A percentile compares a stretch with the other conserved stretches of the same genome.
Conservation (phyloP, 306 rosid species). For the Gleditsia sinensis region DNA sequence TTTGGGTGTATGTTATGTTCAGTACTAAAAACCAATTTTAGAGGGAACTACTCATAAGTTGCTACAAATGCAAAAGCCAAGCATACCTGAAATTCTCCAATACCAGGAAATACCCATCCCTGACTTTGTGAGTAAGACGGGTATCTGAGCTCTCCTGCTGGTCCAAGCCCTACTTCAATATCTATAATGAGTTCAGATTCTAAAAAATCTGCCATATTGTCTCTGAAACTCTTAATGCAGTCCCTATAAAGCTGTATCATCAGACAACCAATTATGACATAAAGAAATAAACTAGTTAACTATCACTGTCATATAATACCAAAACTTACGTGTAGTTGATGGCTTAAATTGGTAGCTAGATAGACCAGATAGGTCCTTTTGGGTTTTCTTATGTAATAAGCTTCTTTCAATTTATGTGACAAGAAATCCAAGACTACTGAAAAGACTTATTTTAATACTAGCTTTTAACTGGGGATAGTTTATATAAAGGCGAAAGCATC, state of each 20-base stretch:
- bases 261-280: not conserved
- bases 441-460: too few relatives aligned
- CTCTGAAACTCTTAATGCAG: slow-evolving; percentile 73
- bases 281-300: not conserved
- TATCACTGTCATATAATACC: not conserved
- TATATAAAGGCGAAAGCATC: too few relatives aligned
- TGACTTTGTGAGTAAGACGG: slow-evolving; percentile 56
- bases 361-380: too few relatives aligned
- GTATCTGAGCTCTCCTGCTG: slow-evolving; percentile 87
- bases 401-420: too few relatives aligned
- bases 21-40: not conserved
- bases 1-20: slow-evolving; percentile 19
- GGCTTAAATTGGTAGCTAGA: not conserved
- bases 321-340: not conserved
- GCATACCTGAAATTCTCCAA: slow-evolving; percentile 91
- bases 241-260: too few relatives aligned
- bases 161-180: slow-evolving; percentile 90
- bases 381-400: too few relatives aligned
- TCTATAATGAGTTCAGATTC: slow-evolving; percentile 67
- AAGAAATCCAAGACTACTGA: too few relatives aligned
- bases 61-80: slow-evolving; percentile 5
- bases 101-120: slow-evolving; percentile 85
- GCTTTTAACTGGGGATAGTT: too few relatives aligned
- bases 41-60: not conserved
- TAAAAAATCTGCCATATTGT: slow-evolving; percentile 67